phyloP scores from a whole-genome alignment of 148 eudicot genomes.

The Fallopia convolvulus region DNA sequence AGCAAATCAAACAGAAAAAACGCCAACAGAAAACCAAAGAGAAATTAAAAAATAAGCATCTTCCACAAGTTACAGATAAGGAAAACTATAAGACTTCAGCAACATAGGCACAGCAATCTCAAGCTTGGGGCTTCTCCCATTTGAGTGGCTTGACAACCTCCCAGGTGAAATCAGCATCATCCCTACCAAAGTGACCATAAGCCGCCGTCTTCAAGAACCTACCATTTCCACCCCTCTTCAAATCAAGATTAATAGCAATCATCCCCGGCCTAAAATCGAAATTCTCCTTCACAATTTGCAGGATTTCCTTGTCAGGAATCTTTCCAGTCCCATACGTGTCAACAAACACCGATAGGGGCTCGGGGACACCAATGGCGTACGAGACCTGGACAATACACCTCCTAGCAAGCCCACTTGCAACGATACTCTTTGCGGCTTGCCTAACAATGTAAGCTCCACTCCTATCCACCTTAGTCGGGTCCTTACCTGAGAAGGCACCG shows the following conservation, averaged over 20 bases:
- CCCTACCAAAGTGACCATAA: conserved; percentile 45
- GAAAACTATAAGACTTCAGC: neutral
- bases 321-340: conserved; percentile 40
- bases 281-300: conserved; percentile 40
- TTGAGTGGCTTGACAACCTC: conserved; percentile 47
- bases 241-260: conserved; percentile 38
- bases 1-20: neutral
- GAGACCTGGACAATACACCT: conserved; percentile 47
- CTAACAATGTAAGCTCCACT: conserved; percentile 44
- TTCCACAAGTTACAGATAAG: neutral
- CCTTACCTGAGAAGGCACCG: conserved; percentile 49
- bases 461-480: conserved; percentile 48
- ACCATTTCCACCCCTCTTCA: conserved; percentile 32
- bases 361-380: conserved; percentile 45
- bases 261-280: conserved; percentile 47
- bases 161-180: conserved; percentile 43
- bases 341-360: conserved; percentile 42
- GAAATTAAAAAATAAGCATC: neutral
- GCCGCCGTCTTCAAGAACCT: conserved; percentile 48
- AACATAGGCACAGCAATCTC: neutral
- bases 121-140: conserved; percentile 40
- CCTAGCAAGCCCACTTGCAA: conserved; percentile 40
- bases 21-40: neutral
- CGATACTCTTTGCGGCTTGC: conserved; percentile 51
- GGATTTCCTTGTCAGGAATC: conserved; percentile 41